These are phyloP conservation scores for Sanghuangporus weigelae DNA, from an alignment of 1,284 basidiomycete species.

Conservation along the genomic window DNA sequence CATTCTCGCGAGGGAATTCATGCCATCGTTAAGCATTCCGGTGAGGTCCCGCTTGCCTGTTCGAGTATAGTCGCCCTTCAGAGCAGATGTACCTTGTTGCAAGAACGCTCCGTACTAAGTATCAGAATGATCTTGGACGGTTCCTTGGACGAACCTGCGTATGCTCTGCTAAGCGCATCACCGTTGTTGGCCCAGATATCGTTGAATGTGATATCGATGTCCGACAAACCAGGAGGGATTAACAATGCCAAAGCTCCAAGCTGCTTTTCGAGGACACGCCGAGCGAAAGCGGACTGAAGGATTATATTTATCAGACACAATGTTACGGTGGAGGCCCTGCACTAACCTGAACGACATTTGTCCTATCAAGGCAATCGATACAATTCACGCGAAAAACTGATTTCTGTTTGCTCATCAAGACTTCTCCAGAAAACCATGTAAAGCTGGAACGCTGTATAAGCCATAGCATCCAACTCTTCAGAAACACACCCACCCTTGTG, in stretches of 20 bases:
- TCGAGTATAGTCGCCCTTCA: slow-evolving; percentile 32
- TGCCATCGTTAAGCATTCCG: slow-evolving; percentile 89
- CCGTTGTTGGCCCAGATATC: slow-evolving; percentile 97
- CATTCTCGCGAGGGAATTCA: slow-evolving; percentile 87
- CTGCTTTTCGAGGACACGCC: slow-evolving; percentile 77
- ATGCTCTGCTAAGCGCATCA: slow-evolving; percentile 69
- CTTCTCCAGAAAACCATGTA: slow-evolving; percentile 76
- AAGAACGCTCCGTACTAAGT: not conserved
- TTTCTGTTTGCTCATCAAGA: slow-evolving; percentile 73
- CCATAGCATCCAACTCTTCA: not conserved
- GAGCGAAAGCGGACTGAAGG: slow-evolving; percentile 80
- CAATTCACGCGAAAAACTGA: slow-evolving; percentile 88
- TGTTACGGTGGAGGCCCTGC: not conserved
- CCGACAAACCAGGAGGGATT: slow-evolving; percentile 43
- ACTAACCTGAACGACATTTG: slow-evolving; percentile 79
- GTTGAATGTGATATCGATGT: slow-evolving; percentile 81
- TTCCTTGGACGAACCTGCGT: slow-evolving; percentile 58
- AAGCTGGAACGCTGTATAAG: slow-evolving; percentile 46
- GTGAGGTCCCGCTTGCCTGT: slow-evolving; percentile 91
- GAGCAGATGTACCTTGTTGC: not conserved
- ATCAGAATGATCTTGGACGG: not conserved
- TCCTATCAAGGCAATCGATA: slow-evolving; percentile 90
- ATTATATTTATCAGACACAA: not conserved
- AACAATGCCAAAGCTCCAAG: slow-evolving; percentile 74
- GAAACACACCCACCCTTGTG: slow-evolving; percentile 55